Conservation (phyloP, 2,329 filamentous ascomycete genomes). For the Ophiostoma perfectum region DNA sequence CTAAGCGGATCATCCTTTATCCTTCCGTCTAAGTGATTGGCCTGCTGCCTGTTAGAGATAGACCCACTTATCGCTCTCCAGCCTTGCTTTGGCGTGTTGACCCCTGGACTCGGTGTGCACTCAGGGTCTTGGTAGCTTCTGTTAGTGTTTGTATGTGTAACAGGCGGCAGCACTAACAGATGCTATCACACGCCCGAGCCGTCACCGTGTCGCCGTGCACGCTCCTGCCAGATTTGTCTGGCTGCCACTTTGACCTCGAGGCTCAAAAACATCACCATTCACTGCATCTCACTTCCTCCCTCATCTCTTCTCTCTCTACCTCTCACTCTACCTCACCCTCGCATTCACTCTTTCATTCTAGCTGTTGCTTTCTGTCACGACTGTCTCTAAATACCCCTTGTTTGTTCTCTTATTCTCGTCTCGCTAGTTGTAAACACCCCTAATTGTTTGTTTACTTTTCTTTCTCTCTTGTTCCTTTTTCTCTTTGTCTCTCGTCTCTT, state of each 20-base stretch:
- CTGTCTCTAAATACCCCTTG: too few species aligned
- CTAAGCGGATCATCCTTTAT: slow-evolving; percentile 5
- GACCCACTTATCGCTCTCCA: neutral
- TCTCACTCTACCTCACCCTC: neutral
- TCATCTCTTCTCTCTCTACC: neutral
- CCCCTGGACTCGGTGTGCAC: neutral
- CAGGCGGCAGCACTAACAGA: too few species aligned
- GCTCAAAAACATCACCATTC: neutral
- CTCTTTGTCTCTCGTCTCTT: too few species aligned
- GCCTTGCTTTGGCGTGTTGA: neutral
- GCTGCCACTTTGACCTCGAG: neutral
- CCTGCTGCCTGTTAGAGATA: neutral
- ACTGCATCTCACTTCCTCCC: neutral
- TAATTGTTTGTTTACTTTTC: neutral
- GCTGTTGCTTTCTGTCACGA: too few species aligned
- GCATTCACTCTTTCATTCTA: neutral
- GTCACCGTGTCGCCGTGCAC: slow-evolving; percentile 13
- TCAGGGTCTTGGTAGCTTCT: neutral
- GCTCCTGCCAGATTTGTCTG: slow-evolving; percentile 12
- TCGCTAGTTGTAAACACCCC: neutral
- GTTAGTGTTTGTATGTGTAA: too few species aligned
- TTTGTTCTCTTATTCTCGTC: neutral
- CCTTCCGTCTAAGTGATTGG: slow-evolving; percentile 5
- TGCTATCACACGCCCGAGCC: slow-evolving; percentile 12
- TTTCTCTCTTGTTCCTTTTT: neutral